Evolutionary conservation across 257 asterid species (phyloP).

Genomic region (Rauvolfia tetraphylla): DNA sequence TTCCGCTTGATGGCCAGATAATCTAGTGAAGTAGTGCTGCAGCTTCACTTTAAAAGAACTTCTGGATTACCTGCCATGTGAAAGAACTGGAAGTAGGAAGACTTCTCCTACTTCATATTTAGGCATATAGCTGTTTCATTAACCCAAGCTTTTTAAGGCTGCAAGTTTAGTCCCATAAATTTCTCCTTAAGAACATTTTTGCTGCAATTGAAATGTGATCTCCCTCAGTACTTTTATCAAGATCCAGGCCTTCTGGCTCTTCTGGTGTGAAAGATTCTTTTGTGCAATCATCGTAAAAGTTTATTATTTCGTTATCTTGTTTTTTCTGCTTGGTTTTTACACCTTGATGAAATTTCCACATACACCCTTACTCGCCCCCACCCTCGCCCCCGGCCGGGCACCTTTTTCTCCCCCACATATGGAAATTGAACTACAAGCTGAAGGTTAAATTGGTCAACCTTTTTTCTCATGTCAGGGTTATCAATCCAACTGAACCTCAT

Average conservation of each 20-base stretch:
- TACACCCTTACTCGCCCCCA: not conserved
- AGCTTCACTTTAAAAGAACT: not conserved
- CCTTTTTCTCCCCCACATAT: not conserved
- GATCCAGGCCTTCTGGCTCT: not conserved
- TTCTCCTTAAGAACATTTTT: not conserved
- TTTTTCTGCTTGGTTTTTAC: too few relatives aligned
- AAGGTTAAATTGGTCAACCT: not conserved
- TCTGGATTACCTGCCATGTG: not conserved
- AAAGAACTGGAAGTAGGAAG: not conserved
- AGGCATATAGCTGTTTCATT: not conserved
- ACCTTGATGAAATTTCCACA: not conserved
- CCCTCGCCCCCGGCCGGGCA: too few relatives aligned
- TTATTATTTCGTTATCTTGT: not conserved
- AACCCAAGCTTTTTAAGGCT: not conserved
- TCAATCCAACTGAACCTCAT: slow-evolving; percentile 56
- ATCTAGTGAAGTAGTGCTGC: too few relatives aligned
- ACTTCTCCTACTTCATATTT: not conserved
- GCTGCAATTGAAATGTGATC: not conserved
- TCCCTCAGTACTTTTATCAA: not conserved
- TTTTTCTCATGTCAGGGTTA: slow-evolving; percentile 17
- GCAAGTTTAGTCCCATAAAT: not conserved
- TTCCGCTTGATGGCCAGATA: too few relatives aligned
- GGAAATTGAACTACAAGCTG: not conserved
- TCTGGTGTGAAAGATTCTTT: not conserved
- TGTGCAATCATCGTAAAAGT: not conserved